These are phyloP conservation scores for Zygosaccharomyces pseudobailii DNA, from an alignment of 1,139 yeast genomes.

Conservation along the genomic window DNA sequence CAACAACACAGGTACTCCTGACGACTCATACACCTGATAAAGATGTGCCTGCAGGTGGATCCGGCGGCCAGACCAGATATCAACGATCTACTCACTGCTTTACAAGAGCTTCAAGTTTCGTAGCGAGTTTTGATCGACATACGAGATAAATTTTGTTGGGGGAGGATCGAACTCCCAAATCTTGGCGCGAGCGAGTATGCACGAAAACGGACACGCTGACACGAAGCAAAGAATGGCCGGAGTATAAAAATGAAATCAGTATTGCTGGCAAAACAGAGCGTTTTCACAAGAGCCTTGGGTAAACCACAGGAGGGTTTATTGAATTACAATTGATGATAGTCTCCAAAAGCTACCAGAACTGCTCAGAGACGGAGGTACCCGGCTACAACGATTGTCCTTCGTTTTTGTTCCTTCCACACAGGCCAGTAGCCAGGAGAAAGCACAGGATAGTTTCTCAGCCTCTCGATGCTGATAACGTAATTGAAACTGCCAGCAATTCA, in stretches of 20 bases:
- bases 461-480: conserved; percentile 20
- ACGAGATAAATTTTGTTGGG: neutral
- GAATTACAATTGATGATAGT: neutral
- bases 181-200: neutral
- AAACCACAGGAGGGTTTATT: neutral
- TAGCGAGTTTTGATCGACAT: neutral
- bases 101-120: conserved; percentile 17
- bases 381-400: conserved; percentile 37
- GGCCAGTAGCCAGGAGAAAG: conserved; percentile 10
- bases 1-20: conserved; percentile 48
- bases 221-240: neutral
- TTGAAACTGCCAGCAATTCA: neutral
- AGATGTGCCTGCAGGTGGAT: conserved; percentile 56
- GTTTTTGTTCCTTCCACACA: conserved; percentile 25
- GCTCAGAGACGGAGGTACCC: conserved; percentile 33
- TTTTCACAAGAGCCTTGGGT: neutral
- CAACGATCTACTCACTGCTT: conserved; percentile 38
- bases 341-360: conserved; percentile 31
- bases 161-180: neutral
- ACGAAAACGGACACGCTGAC: conserved; percentile 1
- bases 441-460: conserved; percentile 5
- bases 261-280: neutral
- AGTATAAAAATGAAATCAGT: neutral
- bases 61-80: conserved; percentile 58
- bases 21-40: conserved; percentile 51